Evolutionary conservation across 2,329 filamentous ascomycete genomes (phyloP), one percentile per base, ranked within the genome.

Genomic region (Cercospora nicotianae): DNA sequence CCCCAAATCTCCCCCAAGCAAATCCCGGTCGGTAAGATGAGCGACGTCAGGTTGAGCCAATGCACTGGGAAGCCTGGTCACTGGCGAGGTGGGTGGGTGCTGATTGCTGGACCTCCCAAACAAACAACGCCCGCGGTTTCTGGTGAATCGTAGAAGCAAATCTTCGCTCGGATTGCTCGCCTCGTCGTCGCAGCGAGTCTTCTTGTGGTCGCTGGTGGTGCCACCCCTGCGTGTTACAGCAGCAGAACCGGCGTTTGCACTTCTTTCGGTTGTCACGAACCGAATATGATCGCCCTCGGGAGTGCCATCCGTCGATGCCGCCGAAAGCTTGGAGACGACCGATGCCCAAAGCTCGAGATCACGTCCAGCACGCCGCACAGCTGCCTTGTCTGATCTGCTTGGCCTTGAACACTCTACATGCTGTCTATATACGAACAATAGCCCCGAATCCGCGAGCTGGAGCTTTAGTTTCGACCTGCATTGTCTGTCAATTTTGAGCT

Each of bases 1-100:
- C 59, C 59, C 31, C 33, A 42, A 64, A 64, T 64, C 48, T 58
- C 62, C 60, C 36, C 60, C 55, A 59, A 62, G 23, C 23, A 51
- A 9, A 64, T 58, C 62, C 62, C 51, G 13, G 62, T 64, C 62
- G 30, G 30, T 42, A 39, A 58, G 48, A 64, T 64, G 33, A 39
- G 33, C 20, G 18, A 28, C 62, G 51, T 64, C 59, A 48, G 23
- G 18, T 39, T 61, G 59, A 16, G 59, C 36, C 59, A 48, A 61
- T 42, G n/a, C 57, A 42, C 31, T 23, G 23, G 59, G 20, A 23
- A 16, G 23, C 59, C 53, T 58, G 53, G 26, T 51, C 45, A 10
- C 26, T 26, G 23, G 23, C 30, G 23, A 30, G 53, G 26, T 28
- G 20, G 53, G 20, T n/a, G 13, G 53, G 26, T 31, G 53, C 23